Evolutionary conservation across 2,329 filamentous ascomycete genomes (phyloP), one percentile per base, ranked within the genome.

Genomic region (Epichloe glyceriae): DNA sequence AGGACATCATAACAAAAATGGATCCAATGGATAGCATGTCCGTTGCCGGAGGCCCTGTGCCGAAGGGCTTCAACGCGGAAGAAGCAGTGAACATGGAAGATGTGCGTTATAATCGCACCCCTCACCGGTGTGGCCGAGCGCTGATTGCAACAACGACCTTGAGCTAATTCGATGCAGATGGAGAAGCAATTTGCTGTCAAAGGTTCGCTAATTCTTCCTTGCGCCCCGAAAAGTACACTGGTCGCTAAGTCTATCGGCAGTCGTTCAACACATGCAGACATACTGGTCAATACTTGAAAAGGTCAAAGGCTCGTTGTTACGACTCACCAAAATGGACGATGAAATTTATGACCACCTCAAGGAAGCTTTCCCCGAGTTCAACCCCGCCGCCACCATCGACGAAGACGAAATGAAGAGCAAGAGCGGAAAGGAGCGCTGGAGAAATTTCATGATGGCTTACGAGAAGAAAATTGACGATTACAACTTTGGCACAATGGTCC

Each of bases 121-220:
- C 19, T 42, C 14, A 3, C 19, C 33, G 14, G 17, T 20, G n/a
- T 44, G 17, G 14, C 26, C 37, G 34, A 46, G 33, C 33, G 5
- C 20, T 37, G 11, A 7, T 15, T n/a, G 22, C 41, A 11, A 17
- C n/a, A 20, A 42, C 45, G 34, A 47, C 7, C 5, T 14, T 12
- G 11, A 15, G 30, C 19, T 22, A 14, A 3, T 45, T 15, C 14
- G 38, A 17, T 38, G 6, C 19, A 95, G 87, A 96, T 98, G 67
- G 93, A 98, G 79, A 95, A 96, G 78, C 93, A 97, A 70, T 98
- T 98, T 63, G 93, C 93, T 33, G 93, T 98, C 61, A 97, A 97
- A 76, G 86, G 86, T 88, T 62, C 44, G 64, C 17, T 3, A n/a
- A 41, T 20, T 44, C 14, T 17, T 41, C 12, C 12, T 7, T 17